Evolutionary conservation across 352 stramenopile species (phyloP), one percentile per base, ranked within the genome.

Genomic region (Elongisporangium anandrum): DNA sequence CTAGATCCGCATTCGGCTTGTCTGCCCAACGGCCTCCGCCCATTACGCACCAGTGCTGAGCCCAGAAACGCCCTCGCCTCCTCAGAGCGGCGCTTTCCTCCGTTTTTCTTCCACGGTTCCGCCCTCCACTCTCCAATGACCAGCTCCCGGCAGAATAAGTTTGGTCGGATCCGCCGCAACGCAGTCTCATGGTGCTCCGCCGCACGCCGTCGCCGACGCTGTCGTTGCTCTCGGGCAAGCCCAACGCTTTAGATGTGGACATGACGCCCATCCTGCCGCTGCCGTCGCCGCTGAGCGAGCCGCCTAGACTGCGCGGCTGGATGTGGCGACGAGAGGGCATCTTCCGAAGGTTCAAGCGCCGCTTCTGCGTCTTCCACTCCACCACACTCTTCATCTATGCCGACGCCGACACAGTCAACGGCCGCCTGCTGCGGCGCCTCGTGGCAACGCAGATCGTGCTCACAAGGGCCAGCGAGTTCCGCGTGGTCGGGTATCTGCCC

Each of bases 331-430:
- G 68, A 1, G 80, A 87, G 57, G 80, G 75, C 0, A 21, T 68
- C 15, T 74, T 86, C 54, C 52, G 67, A 19, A 72, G 61, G 20
- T 85, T 74, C 64, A 68, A 66, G 17, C 66, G 73, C 15, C 75
- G 80, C 10, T 86, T 88, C 52, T 87, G 80, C 53, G 75, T 87
- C 54, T 90, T 90, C 53, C 65, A 79, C 12, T 69, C 77, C 16
- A 61, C 70, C 47, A 63, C 75, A 53, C 65, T 90, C 7, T 73
- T 63, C 19, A 29, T 87, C 16, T 87, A 75, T 53, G 71, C 69
- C 5, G 66, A 72, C 56, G 79, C 85, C 49, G 63, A 83, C 26
- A 79, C 68, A 19, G 57, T 70, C 1, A 68, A 66, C 23, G 70
- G 75, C 21, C 75, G 72, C 26, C 24, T 83, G 19, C 55, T 90